A percentile compares a stretch with the other conserved stretches of the same genome.
Conservation (phyloP, 352 stramenopile species). For the Globisporangium spiculum region DNA sequence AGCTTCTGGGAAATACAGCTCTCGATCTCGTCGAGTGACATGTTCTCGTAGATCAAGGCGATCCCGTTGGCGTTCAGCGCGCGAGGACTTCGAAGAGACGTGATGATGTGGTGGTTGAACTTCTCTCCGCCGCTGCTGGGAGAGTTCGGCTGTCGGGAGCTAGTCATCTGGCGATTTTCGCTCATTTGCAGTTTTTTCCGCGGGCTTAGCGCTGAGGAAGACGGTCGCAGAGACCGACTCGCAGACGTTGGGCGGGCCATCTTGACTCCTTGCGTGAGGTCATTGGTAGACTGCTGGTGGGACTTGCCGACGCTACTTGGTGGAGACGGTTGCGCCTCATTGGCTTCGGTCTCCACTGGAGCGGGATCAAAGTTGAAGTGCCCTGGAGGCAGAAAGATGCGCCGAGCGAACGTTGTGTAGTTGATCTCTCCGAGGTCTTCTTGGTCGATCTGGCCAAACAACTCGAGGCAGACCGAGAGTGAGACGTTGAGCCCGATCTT, state of each 20-base stretch:
- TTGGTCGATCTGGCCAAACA: constrained; percentile 63
- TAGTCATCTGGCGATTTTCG: background rate
- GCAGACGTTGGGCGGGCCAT: background rate
- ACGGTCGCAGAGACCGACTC: background rate
- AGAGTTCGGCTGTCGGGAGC: background rate
- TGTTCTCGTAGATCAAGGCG: constrained; percentile 42
- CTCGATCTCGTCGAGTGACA: constrained; percentile 52
- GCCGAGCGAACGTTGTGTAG: constrained; percentile 55
- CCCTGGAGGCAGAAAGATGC: constrained; percentile 48
- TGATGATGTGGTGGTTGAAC: constrained; percentile 3
- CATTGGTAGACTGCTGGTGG: background rate
- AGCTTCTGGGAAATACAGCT: constrained; percentile 57
- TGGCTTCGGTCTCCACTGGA: background rate
- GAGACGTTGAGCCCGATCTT: constrained; percentile 54
- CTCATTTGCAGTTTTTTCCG: background rate
- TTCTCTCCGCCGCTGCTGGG: background rate
- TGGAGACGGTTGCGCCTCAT: background rate
- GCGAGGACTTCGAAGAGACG: constrained; percentile 11
- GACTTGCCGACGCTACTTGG: background rate
- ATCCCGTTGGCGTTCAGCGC: constrained; percentile 21
- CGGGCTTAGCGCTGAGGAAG: constrained; percentile 5
- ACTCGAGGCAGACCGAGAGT: constrained; percentile 39
- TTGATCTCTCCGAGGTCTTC: constrained; percentile 66
- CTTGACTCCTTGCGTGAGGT: constrained; percentile 1
- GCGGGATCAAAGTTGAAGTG: constrained; percentile 25